Conservation (phyloP, 2,329 filamentous ascomycete genomes). For the Nectriaceae sp. region DNA sequence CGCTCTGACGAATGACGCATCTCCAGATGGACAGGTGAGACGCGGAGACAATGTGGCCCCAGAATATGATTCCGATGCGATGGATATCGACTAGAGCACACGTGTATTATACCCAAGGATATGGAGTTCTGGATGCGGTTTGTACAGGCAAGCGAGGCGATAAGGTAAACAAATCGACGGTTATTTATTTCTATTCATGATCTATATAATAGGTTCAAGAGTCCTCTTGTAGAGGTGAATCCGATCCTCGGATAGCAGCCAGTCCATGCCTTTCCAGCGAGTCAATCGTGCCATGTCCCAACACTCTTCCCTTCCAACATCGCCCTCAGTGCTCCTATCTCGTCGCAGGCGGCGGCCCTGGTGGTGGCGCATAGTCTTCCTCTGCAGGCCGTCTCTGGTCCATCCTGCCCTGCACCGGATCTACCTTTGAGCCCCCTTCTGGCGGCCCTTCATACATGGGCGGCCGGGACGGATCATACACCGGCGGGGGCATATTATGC, state of each 20-base stretch:
- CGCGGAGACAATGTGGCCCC: conserved; percentile 8
- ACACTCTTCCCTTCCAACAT: background rate
- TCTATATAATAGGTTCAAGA: conserved; percentile 1
- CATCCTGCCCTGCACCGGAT: conserved; percentile 48
- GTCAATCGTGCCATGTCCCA: conserved; percentile 4
- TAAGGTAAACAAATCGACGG: background rate
- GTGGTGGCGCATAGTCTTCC: conserved; percentile 42
- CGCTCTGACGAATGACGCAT: conserved; percentile 9
- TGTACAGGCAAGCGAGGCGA: background rate
- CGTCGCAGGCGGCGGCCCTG: conserved; percentile 48
- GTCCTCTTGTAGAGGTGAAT: conserved; percentile 2
- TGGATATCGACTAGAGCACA: conserved; percentile 60
- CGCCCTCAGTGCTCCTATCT: conserved; percentile 10
- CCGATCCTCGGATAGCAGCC: conserved; percentile 5
- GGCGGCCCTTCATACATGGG: conserved; percentile 55
- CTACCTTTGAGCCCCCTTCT: conserved; percentile 52
- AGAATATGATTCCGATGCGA: conserved; percentile 54
- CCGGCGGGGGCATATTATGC: conserved; percentile 49
- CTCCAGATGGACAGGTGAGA: conserved; percentile 9
- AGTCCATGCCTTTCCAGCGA: conserved; percentile 1
- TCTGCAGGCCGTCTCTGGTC: conserved; percentile 26
- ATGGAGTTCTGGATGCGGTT: conserved; percentile 22
- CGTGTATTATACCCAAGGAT: conserved; percentile 25
- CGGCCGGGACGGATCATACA: conserved; percentile 60
- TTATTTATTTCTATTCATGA: conserved; percentile 7